phyloP scores from a whole-genome alignment of 352 stramenopile genomes.

The Globisporangium canariense region DNA sequence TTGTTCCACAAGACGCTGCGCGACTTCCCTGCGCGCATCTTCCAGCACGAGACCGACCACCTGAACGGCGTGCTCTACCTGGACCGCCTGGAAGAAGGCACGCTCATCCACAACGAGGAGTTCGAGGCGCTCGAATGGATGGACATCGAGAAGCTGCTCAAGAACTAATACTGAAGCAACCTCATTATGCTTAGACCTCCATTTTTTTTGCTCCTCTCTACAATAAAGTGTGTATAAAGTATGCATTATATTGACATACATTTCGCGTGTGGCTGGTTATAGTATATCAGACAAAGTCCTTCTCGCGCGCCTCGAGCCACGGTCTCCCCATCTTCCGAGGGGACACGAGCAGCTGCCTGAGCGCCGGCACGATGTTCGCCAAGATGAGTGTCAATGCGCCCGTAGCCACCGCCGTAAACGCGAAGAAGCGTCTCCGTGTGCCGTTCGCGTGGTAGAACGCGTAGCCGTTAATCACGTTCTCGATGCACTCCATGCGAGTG shows the following conservation, averaged over 20 bases:
- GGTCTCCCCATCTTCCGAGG: constrained; percentile 21
- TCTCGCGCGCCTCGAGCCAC: constrained; percentile 22
- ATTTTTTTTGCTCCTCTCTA: too few species aligned
- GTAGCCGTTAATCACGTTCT: constrained; percentile 77
- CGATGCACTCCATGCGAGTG: constrained; percentile 75
- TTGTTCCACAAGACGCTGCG: constrained; percentile 50
- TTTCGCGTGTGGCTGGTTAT: not conserved
- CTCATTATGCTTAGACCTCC: not conserved
- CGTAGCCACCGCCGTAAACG: constrained; percentile 25
- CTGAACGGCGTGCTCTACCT: constrained; percentile 76
- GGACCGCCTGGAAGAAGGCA: constrained; percentile 61
- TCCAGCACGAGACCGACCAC: constrained; percentile 84
- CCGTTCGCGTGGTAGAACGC: constrained; percentile 54
- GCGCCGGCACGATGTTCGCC: constrained; percentile 23
- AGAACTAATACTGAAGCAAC: constrained; percentile 18
- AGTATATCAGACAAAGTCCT: constrained; percentile 13
- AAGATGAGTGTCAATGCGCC: constrained; percentile 26
- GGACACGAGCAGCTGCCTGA: constrained; percentile 23
- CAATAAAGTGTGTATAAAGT: not conserved
- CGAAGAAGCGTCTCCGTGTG: constrained; percentile 21
- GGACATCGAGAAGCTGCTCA: constrained; percentile 61
- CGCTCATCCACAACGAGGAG: constrained; percentile 83
- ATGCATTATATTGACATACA: constrained; percentile 11
- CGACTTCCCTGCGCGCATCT: constrained; percentile 79
- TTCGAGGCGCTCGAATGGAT: constrained; percentile 61